phyloP scores from a whole-genome alignment of 2,329 filamentous ascomycete species.

The Pseudogymnoascus destructans region DNA sequence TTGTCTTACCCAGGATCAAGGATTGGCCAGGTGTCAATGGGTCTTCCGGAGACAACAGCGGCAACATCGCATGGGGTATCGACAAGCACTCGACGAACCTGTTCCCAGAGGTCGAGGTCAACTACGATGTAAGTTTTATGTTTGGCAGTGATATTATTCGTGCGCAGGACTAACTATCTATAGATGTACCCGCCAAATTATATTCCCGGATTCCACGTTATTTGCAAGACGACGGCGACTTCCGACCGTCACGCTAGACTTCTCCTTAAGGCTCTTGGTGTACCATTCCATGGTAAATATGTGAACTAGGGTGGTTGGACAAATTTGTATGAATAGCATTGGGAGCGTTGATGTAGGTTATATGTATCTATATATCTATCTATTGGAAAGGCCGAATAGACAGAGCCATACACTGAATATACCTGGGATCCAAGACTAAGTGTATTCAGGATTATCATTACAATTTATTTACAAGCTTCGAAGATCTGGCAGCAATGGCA shows the following conservation, averaged over 20 bases:
- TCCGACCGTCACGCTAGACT: constrained; percentile 23
- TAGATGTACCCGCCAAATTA: constrained; percentile 44
- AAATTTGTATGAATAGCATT: constrained; percentile 7
- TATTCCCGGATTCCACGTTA: constrained; percentile 28
- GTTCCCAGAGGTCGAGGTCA: constrained; percentile 90
- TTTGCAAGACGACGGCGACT: constrained; percentile 23
- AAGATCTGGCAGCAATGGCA: not conserved
- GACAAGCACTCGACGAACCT: constrained; percentile 59
- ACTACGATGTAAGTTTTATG: constrained; percentile 65
- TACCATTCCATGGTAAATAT: constrained; percentile 22
- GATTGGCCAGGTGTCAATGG: constrained; percentile 78
- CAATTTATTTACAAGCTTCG: not conserved
- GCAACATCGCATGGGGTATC: constrained; percentile 78
- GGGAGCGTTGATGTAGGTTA: constrained; percentile 10
- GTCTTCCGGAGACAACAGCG: constrained; percentile 67
- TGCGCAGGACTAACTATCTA: constrained; percentile 13
- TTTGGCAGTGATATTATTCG: not conserved
- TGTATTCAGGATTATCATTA: not conserved
- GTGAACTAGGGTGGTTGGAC: constrained; percentile 17
- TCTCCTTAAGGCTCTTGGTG: constrained; percentile 21
- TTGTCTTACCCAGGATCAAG: constrained; percentile 91
- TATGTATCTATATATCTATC: constrained; percentile 10
- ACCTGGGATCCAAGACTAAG: not conserved
- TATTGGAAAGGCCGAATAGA: not conserved
- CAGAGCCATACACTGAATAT: constrained; percentile 3